Base-by-base conservation (phyloP, 1,139 yeast genomes). In the Wickerhamiella pararugosa region DNA sequence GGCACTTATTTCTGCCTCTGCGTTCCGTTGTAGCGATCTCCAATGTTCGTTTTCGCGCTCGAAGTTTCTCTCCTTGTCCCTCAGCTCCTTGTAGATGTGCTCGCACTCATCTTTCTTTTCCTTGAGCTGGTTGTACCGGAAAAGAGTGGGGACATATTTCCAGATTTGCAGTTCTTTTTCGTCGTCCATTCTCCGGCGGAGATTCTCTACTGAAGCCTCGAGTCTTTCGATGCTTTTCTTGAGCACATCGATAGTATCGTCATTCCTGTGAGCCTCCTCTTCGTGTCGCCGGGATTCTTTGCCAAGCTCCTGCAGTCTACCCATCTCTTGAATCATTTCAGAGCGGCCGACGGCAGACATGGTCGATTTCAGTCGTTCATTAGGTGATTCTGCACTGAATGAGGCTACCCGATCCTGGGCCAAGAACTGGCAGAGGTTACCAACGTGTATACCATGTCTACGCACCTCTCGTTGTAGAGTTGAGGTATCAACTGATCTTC, bases 381-480 rank as follows among this genome's bases (percentile, higher is more conserved):
- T 87, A 0, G 94, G 82, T 10, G 82, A 71, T 47, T 84, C 63
- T 5, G 79, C 74, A 0, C 97, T 94, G 64, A 92, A 92, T 50
- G 84, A 87, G 1, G 94, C 90, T 6, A 90, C 98, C 49, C 93
- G 69, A 53, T 90, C 98, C 56, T 92, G 99, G 0, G 98, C 95
- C 42, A 92, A 63, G 56, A 92, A 92, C 56, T 90, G 97, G 55
- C 98, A 90, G 44, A 90, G 66, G 54, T 87, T 92, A 57, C 84
- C 93, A 45, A 92, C 67, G 55, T 90, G 97, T 47, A 92, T 81
- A 53, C 81, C 81, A 49, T 58, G 15, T 21, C 31, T 55, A 21
- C 60, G 58, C 27, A 82, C 66, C 1, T 70, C 45, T 5, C 61
- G 60, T 41, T 64, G 68, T 3, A 87, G 69, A 1, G 59, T 62